A percentile compares a stretch with the other conserved stretches of the same genome.
phyloP scores from a whole-genome alignment of 352 stramenopile species.

The Globisporangium rhizosaccharum region DNA sequence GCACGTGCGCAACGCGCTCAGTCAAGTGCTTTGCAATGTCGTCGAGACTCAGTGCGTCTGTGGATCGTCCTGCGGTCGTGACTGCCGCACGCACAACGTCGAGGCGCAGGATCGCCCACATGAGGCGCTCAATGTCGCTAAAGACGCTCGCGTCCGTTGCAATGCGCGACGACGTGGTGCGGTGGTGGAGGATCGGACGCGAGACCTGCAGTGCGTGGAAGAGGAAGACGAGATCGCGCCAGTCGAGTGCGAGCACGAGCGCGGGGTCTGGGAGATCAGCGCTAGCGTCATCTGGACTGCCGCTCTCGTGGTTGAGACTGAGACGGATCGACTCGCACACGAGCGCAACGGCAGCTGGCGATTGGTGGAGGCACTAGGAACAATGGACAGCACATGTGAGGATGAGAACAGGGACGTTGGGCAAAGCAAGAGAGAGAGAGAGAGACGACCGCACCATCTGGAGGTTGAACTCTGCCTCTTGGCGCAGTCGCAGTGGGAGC shows the following conservation, averaged over 20 bases:
- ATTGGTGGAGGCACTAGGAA: slow-evolving; percentile 53
- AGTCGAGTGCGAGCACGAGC: slow-evolving; percentile 24
- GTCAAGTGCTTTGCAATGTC: slow-evolving; percentile 22
- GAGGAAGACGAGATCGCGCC: slow-evolving; percentile 58
- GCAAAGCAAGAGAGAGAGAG: neutral
- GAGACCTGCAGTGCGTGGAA: slow-evolving; percentile 72
- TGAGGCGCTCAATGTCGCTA: slow-evolving; percentile 38
- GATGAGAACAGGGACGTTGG: neutral
- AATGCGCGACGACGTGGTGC: slow-evolving; percentile 42
- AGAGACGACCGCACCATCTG: slow-evolving; percentile 47
- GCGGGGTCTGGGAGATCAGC: slow-evolving; percentile 8
- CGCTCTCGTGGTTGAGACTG: slow-evolving; percentile 13
- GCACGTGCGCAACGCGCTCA: slow-evolving; percentile 30
- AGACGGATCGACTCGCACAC: slow-evolving; percentile 43
- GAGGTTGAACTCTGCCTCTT: slow-evolving; percentile 73
- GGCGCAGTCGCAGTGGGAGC: slow-evolving; percentile 44
- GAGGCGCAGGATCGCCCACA: slow-evolving; percentile 19
- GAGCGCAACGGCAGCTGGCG: slow-evolving; percentile 32
- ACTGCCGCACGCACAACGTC: neutral
- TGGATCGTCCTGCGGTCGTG: neutral
- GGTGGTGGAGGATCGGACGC: slow-evolving; percentile 74
- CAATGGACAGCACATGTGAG: neutral
- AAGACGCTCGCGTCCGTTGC: slow-evolving; percentile 44
- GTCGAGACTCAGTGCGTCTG: neutral
- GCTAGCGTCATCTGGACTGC: slow-evolving; percentile 2